Conservation (phyloP, 495 filamentous ascomycete genomes). For the Bathelium albidoporum region DNA sequence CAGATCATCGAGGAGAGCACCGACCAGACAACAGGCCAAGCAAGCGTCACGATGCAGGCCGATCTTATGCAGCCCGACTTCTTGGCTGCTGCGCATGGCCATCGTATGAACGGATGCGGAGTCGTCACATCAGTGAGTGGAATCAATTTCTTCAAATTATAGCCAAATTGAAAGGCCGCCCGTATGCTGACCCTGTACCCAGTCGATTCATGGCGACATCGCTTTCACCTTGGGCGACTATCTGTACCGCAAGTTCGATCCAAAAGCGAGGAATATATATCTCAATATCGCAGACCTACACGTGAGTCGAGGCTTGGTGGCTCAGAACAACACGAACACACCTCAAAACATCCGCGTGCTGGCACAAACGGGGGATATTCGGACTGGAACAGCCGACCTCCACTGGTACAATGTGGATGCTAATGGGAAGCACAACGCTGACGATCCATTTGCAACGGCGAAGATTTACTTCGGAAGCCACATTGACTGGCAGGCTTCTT, state of each 20-base stretch:
- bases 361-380: background rate
- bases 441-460: too few species aligned
- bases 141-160: background rate
- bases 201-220: constrained; percentile 1
- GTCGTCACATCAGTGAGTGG: background rate
- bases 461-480: background rate
- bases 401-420: background rate
- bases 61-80: constrained; percentile 32
- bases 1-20: constrained; percentile 23
- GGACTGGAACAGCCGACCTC: background rate
- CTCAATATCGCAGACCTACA: background rate
- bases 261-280: background rate
- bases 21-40: constrained; percentile 3
- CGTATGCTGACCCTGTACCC: background rate
- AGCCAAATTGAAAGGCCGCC: too few species aligned
- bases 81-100: constrained; percentile 6
- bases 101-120: background rate
- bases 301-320: background rate
- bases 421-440: background rate
- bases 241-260: background rate
- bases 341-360: too few species aligned
- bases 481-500: constrained; percentile 29
- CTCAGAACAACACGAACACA: background rate
- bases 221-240: background rate
- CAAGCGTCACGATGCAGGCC: constrained; percentile 25